Evolutionary conservation across 139 green algal genomes (phyloP).

Genomic region (Klebsormidium nitens): DNA sequence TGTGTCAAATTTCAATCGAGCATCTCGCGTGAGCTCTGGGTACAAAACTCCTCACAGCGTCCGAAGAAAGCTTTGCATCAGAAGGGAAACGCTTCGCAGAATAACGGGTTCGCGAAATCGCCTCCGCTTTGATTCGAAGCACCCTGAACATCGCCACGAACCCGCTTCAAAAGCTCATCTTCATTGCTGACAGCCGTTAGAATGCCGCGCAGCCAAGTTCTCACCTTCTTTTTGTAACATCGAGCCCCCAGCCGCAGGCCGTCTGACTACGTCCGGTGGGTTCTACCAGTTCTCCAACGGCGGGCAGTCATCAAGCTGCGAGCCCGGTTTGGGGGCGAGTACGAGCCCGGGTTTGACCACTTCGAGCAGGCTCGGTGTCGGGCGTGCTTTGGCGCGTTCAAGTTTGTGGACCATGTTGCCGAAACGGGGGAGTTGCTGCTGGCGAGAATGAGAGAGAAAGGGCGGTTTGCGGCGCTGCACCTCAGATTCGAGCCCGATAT

Average conservation of each 20-base stretch:
- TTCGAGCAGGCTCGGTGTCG: no score
- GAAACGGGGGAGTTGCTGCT: not conserved
- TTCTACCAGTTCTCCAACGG: not conserved
- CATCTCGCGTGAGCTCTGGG: no score
- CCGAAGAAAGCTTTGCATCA: no score
- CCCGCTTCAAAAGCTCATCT: no score
- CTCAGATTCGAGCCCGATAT: constrained; percentile 26
- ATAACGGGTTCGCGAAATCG: no score
- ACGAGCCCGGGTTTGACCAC: not conserved
- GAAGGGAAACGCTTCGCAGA: no score
- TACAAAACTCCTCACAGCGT: no score
- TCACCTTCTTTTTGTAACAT: not conserved
- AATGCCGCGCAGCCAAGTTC: no score
- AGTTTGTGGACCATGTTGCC: constrained; percentile 5
- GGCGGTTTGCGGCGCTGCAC: constrained; percentile 22
- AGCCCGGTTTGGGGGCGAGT: not conserved
- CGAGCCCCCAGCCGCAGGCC: not conserved
- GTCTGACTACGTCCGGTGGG: not conserved
- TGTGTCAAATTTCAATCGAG: no score
- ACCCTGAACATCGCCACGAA: no score
- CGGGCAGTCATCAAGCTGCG: not conserved
- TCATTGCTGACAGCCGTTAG: no score
- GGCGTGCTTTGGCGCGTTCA: constrained; percentile 12
- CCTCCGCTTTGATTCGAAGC: no score
- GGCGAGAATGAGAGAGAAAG: not conserved